phyloP scores from a whole-genome alignment of 139 green algal genomes.

The Auxenochlorella protothecoides region DNA sequence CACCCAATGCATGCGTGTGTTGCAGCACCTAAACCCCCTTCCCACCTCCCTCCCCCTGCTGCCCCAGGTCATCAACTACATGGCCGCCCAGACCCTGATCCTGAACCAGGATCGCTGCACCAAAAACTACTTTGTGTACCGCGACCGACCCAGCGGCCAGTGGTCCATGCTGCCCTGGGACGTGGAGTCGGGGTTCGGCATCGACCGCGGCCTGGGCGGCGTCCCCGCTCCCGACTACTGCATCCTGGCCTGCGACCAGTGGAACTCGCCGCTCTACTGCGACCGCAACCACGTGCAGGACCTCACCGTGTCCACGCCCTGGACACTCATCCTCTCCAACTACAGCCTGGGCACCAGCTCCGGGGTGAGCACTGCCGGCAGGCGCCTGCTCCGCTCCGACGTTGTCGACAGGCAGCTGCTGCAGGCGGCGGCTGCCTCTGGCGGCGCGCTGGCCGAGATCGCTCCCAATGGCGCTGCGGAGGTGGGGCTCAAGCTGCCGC shows the following conservation, averaged over 20 bases:
- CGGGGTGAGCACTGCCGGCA: too few relatives aligned
- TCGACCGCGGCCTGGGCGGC: slow-evolving; percentile 53
- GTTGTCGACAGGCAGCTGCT: too few relatives aligned
- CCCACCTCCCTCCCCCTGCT: background rate
- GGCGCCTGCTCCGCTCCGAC: too few relatives aligned
- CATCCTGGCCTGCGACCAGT: slow-evolving; percentile 65
- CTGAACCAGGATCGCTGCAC: slow-evolving; percentile 83
- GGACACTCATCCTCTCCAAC: slow-evolving; percentile 24
- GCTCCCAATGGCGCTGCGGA: background rate
- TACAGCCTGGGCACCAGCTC: too few relatives aligned
- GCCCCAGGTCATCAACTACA: slow-evolving; percentile 48
- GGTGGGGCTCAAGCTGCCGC: background rate
- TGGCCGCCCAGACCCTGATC: slow-evolving; percentile 64
- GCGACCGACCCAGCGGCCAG: slow-evolving; percentile 32
- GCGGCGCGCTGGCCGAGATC: background rate
- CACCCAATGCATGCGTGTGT: too few relatives aligned
- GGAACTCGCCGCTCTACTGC: slow-evolving; percentile 78
- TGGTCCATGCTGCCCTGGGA: slow-evolving; percentile 71
- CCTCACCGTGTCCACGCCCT: slow-evolving; percentile 37
- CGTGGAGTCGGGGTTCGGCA: slow-evolving; percentile 53
- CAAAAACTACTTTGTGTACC: slow-evolving; percentile 85
- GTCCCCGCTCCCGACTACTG: slow-evolving; percentile 46
- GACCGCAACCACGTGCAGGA: slow-evolving; percentile 55
- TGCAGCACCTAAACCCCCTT: too few relatives aligned
- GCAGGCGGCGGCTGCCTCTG: too few relatives aligned